A percentile compares a stretch with the other conserved stretches of the same genome.
These are phyloP conservation scores for Epichloe sp. DNA, from an alignment of 2,329 filamentous ascomycete species.

Conservation along the genomic window DNA sequence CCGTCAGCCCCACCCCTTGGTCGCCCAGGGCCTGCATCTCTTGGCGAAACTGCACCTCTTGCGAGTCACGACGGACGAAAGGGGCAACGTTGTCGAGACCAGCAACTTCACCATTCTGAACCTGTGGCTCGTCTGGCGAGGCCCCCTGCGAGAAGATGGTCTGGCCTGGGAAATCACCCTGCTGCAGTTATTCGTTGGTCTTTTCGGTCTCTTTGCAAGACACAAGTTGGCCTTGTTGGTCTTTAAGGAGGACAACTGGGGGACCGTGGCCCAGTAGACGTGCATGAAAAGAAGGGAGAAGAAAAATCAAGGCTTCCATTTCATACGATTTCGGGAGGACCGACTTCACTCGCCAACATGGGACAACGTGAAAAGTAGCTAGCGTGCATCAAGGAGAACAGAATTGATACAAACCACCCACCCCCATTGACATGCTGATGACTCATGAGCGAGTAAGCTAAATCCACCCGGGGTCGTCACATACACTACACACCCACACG, in stretches of 20 bases:
- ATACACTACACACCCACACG: too few relatives aligned
- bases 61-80: constrained; percentile 50
- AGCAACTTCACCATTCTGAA: constrained; percentile 91
- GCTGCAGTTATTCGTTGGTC: constrained; percentile 64
- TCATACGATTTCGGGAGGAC: not conserved
- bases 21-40: constrained; percentile 52
- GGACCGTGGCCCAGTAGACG: constrained; percentile 17
- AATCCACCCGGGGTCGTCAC: too few relatives aligned
- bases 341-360: too few relatives aligned
- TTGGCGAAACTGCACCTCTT: constrained; percentile 57
- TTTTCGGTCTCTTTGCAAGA: constrained; percentile 73
- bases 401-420: too few relatives aligned
- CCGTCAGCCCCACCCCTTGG: constrained; percentile 51
- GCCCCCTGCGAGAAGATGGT: constrained; percentile 75
- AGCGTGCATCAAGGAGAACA: too few relatives aligned
- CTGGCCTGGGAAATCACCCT: constrained; percentile 66
- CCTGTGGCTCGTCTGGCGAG: constrained; percentile 91
- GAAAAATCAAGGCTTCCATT: not conserved
- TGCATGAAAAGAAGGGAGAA: not conserved
- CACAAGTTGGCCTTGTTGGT: constrained; percentile 78
- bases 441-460: too few relatives aligned
- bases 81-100: constrained; percentile 62
- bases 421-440: too few relatives aligned
- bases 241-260: constrained; percentile 79
- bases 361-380: too few relatives aligned